phyloP scores from a whole-genome alignment of 2,329 filamentous ascomycete species.

The Cladosporium oxysporum region DNA sequence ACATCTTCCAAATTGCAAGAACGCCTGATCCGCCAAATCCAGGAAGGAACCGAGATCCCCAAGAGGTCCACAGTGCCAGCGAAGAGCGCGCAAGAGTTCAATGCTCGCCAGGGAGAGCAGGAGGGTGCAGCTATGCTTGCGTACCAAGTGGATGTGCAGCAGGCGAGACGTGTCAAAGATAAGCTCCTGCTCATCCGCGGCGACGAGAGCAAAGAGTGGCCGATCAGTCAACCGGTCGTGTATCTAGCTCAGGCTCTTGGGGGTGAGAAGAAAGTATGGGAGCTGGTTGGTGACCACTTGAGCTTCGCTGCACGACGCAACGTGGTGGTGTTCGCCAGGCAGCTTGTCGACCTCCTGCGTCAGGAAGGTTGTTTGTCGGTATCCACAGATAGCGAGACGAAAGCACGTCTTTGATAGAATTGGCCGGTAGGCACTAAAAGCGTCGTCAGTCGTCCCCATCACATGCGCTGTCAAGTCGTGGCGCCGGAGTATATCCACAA shows the following conservation, averaged over 20 bases:
- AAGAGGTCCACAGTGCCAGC: not conserved
- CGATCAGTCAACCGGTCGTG: not conserved
- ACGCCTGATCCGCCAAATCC: not conserved
- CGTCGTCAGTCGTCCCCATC: not conserved
- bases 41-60: not conserved
- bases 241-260: not conserved
- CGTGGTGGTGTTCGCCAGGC: not conserved
- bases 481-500: not conserved
- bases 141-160: not conserved
- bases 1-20: not conserved
- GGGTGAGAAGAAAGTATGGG: not conserved
- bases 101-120: constrained; percentile 9
- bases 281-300: constrained; percentile 4
- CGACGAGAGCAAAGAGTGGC: constrained; percentile 2
- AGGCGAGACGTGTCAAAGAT: not conserved
- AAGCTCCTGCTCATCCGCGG: constrained; percentile 7
- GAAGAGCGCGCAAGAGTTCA: constrained; percentile 4
- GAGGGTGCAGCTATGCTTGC: constrained; percentile 11
- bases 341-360: not conserved
- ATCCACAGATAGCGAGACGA: constrained; percentile 2
- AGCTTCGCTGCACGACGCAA: constrained; percentile 7
- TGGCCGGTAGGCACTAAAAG: not conserved
- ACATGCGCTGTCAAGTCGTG: not conserved
- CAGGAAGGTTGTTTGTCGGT: not conserved
- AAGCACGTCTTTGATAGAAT: constrained; percentile 10